Base-by-base conservation (phyloP, 768 basidiomycete species). In the Suillus bovinus region DNA sequence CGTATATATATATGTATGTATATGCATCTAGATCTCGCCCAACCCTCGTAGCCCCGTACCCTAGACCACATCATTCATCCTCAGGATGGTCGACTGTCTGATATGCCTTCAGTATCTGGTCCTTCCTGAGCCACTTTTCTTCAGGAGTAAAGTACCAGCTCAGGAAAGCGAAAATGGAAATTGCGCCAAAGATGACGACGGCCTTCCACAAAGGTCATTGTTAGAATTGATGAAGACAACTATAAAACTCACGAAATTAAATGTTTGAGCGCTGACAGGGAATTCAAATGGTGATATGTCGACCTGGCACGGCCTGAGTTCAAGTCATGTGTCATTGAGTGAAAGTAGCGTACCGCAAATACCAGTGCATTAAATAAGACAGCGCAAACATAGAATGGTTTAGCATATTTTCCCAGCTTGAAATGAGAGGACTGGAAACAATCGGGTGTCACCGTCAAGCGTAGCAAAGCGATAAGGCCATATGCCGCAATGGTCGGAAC, bases 401-500 rank as follows among this genome's bases (percentile, higher is more conserved):
- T 85, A 8, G 84, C 81, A 67, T 83, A 86, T 60, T 76, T 81
- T 5, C 93, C 93, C 31, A 93, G 81, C 61, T 78, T 82, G 76
- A 92, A 95, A 65, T 85, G 83, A 14, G 92, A 92, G 9, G 82
- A 76, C 65, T 83, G 83, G 78, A 96, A 96, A 38, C 82, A 77
- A 66, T 88, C 73, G 13, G 88, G 92, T 1, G 94, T 96, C 81
- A 88, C 80, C n/a, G 84, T 84, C 22, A 95, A 75, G 34, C 91
- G 84, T 36, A 95, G 80, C 2, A 90, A 70, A 10, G 90, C 85
- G 63, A 96, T 94, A 49, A 96, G 79, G 0, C 87, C 91, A 70
- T 96, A 96, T 2, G 93, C 91, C 0, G 93, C 92, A 62, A 94
- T 93, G 3, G 91, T 94, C 1, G 94, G 94, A 3, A 93, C 82